A percentile compares a stretch with the other conserved stretches of the same genome.
Conservation (phyloP, 495 filamentous ascomycete species). For the Cercophora samala region DNA sequence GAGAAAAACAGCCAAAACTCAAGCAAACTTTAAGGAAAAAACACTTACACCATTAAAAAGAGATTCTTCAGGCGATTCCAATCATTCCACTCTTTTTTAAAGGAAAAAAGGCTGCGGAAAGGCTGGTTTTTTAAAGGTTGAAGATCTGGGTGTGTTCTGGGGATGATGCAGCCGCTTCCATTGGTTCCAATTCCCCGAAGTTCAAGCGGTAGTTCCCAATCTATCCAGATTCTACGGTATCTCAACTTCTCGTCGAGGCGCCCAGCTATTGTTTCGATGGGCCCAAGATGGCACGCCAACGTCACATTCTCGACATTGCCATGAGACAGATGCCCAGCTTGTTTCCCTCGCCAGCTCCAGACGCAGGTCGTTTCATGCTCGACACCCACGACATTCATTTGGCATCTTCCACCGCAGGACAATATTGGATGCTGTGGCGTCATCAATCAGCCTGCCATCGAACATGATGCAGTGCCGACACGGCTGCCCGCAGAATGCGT, state of each 20-base stretch:
- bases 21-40: too few species aligned
- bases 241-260: neutral
- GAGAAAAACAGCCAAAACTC: too few species aligned
- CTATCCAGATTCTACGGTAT: too few species aligned
- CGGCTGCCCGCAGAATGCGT: constrained; percentile 2
- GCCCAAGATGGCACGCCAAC: neutral
- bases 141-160: too few species aligned
- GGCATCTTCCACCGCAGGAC: constrained; percentile 1
- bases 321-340: constrained; percentile 5
- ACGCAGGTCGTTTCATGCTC: constrained; percentile 6
- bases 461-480: constrained; percentile 4
- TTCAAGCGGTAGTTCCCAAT: too few species aligned
- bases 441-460: neutral
- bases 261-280: neutral
- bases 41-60: too few species aligned
- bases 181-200: too few species aligned
- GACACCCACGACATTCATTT: neutral
- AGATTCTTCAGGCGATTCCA: too few species aligned
- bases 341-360: neutral
- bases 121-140: too few species aligned
- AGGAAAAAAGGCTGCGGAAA: too few species aligned
- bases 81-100: too few species aligned
- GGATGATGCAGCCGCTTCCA: too few species aligned
- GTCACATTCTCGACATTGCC: constrained; percentile 2
- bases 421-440: neutral